Base-by-base conservation (phyloP, 495 filamentous ascomycete species). In the Hyaloscypha variabilis region DNA sequence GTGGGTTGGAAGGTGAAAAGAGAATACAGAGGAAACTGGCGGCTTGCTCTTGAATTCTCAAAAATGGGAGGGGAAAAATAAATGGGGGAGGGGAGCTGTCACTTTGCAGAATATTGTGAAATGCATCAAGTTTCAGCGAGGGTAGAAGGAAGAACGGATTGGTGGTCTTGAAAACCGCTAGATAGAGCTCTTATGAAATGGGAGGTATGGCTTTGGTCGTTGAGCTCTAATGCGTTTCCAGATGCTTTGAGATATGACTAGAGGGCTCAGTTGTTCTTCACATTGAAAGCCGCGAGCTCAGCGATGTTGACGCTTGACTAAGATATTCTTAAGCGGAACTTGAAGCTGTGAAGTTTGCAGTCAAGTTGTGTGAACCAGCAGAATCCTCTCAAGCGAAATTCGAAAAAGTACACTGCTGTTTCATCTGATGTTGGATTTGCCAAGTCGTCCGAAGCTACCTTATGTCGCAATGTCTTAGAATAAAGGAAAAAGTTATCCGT, bases 61-160 rank as follows among this genome's bases (percentile, higher is more conserved):
- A 57, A 54, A 46, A 26, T 42, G 67, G 49, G 21, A 36, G 49
- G 23, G 53, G 53, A 34, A 46, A 17, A 46, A 46, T 46, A 17
- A 26, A 51, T 46, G 49, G 24, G 64, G 58, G 54, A 26, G 60
- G 55, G 36, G 49, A 62, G 54, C 66, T 71, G 53, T 65, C 68
- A 64, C 65, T 63, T 29, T 62, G 85, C 87, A 88, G 87, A 90
- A 89, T 90, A 90, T 90, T 90, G 87, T 90, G 87, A 90, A 90
- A 90, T 88, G 86, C 84, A 76, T 71, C 74, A 67, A 56, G 57
- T 66, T 62, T 65, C 66, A 66, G 71, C 29, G 19, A n/a, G n/a
- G n/a, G n/a, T n/a, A 46, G 31, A 23, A 8, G 57, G 34, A 46
- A 46, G 57, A 58, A 30, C 25, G n/a, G 46, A 28, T 31, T 39